Base-by-base conservation (phyloP, 2,329 filamentous ascomycete species). In the Colletotrichum australisinense region DNA sequence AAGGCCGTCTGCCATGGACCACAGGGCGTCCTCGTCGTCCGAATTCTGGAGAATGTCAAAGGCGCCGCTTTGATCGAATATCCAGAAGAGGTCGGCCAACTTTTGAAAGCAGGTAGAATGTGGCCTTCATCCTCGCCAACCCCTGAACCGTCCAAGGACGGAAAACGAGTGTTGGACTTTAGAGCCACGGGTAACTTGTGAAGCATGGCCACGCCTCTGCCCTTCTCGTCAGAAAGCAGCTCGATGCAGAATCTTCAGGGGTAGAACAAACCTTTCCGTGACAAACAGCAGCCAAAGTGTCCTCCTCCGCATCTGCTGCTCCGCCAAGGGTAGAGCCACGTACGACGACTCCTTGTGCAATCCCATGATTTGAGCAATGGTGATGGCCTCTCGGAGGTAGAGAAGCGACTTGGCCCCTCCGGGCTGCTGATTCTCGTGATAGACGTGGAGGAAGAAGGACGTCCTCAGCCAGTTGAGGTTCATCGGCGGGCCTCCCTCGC, bases 371-470 rank as follows among this genome's bases (percentile, higher is more conserved):
- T 89, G 87, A 1, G 87, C 86, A 26, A 87, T 79, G 0, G 87
- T 87, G n/a, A 89, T 86, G 6, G 86, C 85, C 72, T 88, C 87
- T 6, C 87, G 81, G 7, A 89, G 76, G 74, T 86, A 86, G 9
- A 88, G 76, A 7, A 88, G 78, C 2, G 86, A 88, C 63, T 84
- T 84, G 2, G 80, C 81, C 1, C 86, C 85, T 3, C 87, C 87
- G 0, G 85, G 81, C 11, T 80, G 75, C 69, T 84, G 82, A 66
- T 88, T 88, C 76, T 88, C 87, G 74, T 88, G 83, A 65, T 87
- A 88, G 12, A 88, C 84, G 75, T 88, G 87, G 22, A 88, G 78
- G 60, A 88, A 89, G 74, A 88, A 89, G 0, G 86, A 85, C 2
- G 84, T 85, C 5, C 86, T 81, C 4, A 89, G 75, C 42, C 79